Base-by-base conservation (phyloP, 306 rosid species). In the Gillenia trifoliata region DNA sequence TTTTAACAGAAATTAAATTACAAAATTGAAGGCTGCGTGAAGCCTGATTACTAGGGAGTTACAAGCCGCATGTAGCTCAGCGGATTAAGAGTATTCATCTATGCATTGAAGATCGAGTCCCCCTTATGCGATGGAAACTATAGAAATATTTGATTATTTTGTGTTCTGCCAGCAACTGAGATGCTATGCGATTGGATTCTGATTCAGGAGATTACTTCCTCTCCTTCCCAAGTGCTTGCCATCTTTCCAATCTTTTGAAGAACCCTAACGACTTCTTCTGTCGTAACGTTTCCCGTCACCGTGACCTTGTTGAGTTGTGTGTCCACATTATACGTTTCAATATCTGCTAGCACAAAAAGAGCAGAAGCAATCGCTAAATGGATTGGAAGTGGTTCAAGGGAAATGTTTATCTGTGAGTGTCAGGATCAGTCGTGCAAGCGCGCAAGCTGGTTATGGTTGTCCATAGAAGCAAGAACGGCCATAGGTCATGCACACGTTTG, bases 281-380 rank as follows among this genome's bases (percentile, higher is more conserved):
- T 81, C 0, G 94, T 89, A 9, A 93, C 87, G 38, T 91, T 87
- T 4, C 98, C 96, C 0, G 96, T 89, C 30, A 93, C 94, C 0
- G 70, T 93, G 28, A 89, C 94, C 81, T 93, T 91, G 85, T 77
- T 87, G 75, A 85, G 80, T 81, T 89, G 56, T 47, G 80, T 86
- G 66, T 93, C 98, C 63, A 82, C 88, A 38, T 91, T 79, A 9
- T 93, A 93, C 3, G 94, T 87, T 75, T 93, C 96, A 17, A 91
- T 91, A 75, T 91, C 97, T 93, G 89, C 77, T 13, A 25, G 31
- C 15, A 61, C 10, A 30, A 26, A 2, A 34, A 54, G 25, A 49
- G 20, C 20, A 49, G 20, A 13, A 49, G 20, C n/a, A 5, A 16
- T 16, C 1, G 13, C 13, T 13, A 16, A 49, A 55, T 3, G 25